phyloP scores from a whole-genome alignment of 192 early-diverging fungal genomes.

The Chytriomyces confervae region DNA sequence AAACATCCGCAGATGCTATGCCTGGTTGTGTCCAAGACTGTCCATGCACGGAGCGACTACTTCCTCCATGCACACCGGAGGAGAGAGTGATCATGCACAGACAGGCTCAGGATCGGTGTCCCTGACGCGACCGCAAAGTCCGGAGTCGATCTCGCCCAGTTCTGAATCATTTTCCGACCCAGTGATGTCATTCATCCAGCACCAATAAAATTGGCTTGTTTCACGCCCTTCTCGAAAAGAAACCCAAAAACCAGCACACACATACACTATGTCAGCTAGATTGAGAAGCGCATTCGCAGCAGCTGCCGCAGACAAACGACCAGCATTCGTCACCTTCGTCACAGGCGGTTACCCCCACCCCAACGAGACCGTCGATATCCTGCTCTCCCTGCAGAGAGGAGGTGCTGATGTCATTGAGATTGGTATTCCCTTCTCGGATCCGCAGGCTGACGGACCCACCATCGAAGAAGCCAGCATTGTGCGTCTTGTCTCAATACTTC shows the following conservation, averaged over 20 bases:
- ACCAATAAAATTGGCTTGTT: background rate
- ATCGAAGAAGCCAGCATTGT: slow-evolving; percentile 92
- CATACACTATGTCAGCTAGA: slow-evolving; percentile 29
- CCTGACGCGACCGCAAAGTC: too few species aligned
- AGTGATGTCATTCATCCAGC: background rate
- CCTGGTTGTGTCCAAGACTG: too few species aligned
- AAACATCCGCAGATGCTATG: too few species aligned
- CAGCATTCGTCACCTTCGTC: slow-evolving; percentile 91
- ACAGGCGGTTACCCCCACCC: slow-evolving; percentile 90
- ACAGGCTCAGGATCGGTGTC: too few species aligned
- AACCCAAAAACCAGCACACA: background rate
- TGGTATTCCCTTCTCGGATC: slow-evolving; percentile 97
- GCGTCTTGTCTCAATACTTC: slow-evolving; percentile 22
- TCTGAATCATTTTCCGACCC: background rate
- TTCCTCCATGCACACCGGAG: too few species aligned
- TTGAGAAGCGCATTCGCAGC: slow-evolving; percentile 34
- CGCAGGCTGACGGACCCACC: slow-evolving; percentile 95
- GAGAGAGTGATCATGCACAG: too few species aligned
- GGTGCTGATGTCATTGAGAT: slow-evolving; percentile 96
- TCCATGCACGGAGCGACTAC: too few species aligned
- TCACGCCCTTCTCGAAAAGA: background rate
- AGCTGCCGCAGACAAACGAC: slow-evolving; percentile 47
- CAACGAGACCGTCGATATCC: slow-evolving; percentile 78
- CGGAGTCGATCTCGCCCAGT: too few species aligned
- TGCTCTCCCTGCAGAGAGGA: slow-evolving; percentile 88